Evolutionary conservation across 306 rosid genomes (phyloP), one percentile per base, ranked within the genome.

Genomic region (Gastrolobium bilobum): DNA sequence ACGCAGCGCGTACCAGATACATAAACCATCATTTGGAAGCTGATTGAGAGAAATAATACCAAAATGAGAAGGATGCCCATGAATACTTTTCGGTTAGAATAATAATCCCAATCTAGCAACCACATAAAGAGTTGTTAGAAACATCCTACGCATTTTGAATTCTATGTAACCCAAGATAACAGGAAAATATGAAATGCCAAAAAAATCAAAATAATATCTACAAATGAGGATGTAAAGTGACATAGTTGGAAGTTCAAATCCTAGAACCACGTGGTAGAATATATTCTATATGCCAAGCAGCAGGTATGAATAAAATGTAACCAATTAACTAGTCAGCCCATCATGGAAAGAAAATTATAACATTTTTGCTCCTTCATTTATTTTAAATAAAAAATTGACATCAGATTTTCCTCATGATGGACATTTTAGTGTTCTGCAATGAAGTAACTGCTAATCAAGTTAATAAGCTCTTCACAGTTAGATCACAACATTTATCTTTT

Each of bases 1-100:
- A 39, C 20, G 76, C 76, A 52, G 77, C 66, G 43, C 1, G 57
- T 44, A 34, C 30, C 79, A 10, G 50, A 75, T 61, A 38, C 29
- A 75, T 14, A 37, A 35, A 14, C 50, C 71, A 30, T 34, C 14
- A 7, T 1, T 11, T 9, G 20, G 11, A 58, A 73, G 46, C 58
- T 14, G 47, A 40, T 8, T 66, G 38, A 77, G 37, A 33, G 5
- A 66, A 66, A 26, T 54, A 77, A 42, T 47, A 47, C 34, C 70
- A n/a, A 33, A 43, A 43, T 31, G 54, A 44, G 34, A 15, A 34
- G 57, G 58, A 74, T 46, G 33, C 0, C 35, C 39, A 38, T 31
- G 14, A 54, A 10, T 33, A 5, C 71, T 51, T 7, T 59, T 52
- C 38, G 10, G 31, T 10, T 39, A 11, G 34, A 47, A 35, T 51